phyloP scores from a whole-genome alignment of 768 basidiomycete species.

The Polyporus arcularius region DNA sequence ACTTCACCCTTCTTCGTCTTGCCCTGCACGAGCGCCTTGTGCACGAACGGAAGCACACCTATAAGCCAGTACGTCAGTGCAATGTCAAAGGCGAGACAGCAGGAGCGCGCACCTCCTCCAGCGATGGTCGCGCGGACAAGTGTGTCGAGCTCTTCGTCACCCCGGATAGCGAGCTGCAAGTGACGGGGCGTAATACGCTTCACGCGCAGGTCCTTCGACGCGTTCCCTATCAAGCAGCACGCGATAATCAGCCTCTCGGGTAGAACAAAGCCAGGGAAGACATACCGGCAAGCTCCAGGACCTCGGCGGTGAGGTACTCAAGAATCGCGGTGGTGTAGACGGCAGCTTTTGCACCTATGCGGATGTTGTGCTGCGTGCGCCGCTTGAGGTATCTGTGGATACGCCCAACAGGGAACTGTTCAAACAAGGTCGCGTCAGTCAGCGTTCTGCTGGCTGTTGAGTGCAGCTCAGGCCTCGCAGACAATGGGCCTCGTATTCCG shows the following conservation, averaged over 20 bases:
- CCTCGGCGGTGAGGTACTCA: slow-evolving; percentile 96
- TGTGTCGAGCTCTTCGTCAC: slow-evolving; percentile 96
- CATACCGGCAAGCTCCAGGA: slow-evolving; percentile 92
- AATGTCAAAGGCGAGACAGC: background rate
- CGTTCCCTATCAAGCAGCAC: slow-evolving; percentile 68
- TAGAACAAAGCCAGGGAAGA: background rate
- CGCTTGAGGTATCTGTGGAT: slow-evolving; percentile 95
- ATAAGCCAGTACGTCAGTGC: background rate
- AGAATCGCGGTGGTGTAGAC: slow-evolving; percentile 96
- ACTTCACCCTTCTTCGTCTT: slow-evolving; percentile 39
- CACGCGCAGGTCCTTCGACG: slow-evolving; percentile 94
- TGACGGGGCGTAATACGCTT: slow-evolving; percentile 98
- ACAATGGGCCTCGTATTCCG: too few relatives aligned
- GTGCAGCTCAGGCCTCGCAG: too few relatives aligned
- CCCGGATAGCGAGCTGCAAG: slow-evolving; percentile 93
- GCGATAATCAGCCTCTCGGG: background rate
- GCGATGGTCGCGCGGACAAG: slow-evolving; percentile 94
- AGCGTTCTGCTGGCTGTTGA: too few relatives aligned
- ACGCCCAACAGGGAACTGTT: slow-evolving; percentile 94
- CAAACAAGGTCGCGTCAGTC: background rate
- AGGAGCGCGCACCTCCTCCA: slow-evolving; percentile 48
- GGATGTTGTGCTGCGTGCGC: slow-evolving; percentile 89
- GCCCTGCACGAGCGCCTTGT: slow-evolving; percentile 70
- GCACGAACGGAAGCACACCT: slow-evolving; percentile 86
- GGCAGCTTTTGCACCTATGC: slow-evolving; percentile 96